phyloP scores from a whole-genome alignment of 805 yeast genomes.

The Teunomyces funiuensis region DNA sequence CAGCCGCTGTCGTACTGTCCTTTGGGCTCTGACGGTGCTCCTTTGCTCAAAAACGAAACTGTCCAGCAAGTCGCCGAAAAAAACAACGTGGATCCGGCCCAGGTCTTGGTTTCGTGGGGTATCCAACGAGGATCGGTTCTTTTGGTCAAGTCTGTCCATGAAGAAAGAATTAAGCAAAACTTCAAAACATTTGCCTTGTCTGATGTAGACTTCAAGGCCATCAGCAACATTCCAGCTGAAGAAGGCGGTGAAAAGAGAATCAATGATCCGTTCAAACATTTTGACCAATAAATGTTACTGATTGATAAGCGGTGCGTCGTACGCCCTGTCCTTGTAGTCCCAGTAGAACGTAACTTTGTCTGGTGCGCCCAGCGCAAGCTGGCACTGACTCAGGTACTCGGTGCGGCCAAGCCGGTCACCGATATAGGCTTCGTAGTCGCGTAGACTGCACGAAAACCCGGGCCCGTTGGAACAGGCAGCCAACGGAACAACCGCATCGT shows the following conservation, averaged over 20 bases:
- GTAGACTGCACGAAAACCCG: conserved; percentile 42
- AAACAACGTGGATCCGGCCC: conserved; percentile 32
- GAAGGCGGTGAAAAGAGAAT: conserved; percentile 5
- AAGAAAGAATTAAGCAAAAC: conserved; percentile 34
- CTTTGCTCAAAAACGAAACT: conserved; percentile 33
- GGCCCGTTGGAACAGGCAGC: conserved; percentile 38
- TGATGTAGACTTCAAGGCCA: conserved; percentile 33
- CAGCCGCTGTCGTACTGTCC: conserved; percentile 30
- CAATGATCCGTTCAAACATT: not conserved
- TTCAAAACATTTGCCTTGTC: conserved; percentile 31
- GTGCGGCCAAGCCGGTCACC: conserved; percentile 25
- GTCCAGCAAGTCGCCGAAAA: conserved; percentile 30
- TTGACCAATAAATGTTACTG: not conserved
- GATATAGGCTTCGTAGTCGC: conserved; percentile 32
- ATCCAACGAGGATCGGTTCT: conserved; percentile 38
- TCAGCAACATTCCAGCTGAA: conserved; percentile 4
- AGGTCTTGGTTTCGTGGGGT: conserved; percentile 41
- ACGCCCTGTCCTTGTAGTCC: conserved; percentile 31
- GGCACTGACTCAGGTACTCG: conserved; percentile 29
- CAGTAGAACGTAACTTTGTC: conserved; percentile 37
- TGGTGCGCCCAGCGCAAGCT: conserved; percentile 21
- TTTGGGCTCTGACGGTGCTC: conserved; percentile 36
- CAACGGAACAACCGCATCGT: conserved; percentile 42
- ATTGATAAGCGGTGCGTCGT: conserved; percentile 19
- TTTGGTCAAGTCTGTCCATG: conserved; percentile 37